phyloP scores from a whole-genome alignment of 1,284 basidiomycete genomes.

The Sanghuangporus baumii region DNA sequence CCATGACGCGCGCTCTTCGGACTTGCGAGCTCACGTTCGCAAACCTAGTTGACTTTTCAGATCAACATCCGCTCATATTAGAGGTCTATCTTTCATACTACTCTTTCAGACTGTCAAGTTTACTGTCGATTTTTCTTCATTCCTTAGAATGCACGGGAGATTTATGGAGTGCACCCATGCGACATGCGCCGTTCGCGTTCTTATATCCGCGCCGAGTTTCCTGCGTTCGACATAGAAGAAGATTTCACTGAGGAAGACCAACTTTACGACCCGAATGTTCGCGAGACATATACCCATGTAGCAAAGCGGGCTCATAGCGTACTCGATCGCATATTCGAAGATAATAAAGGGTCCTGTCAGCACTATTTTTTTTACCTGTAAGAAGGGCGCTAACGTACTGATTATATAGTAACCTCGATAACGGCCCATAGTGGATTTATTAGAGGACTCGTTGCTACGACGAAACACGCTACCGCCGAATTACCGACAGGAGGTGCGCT shows the following conservation, averaged over 20 bases:
- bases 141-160: conserved; percentile 57
- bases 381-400: not conserved
- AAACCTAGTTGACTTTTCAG: conserved; percentile 29
- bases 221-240: conserved; percentile 56
- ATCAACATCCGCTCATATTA: conserved; percentile 24
- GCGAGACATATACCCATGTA: conserved; percentile 59
- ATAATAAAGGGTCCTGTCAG: conserved; percentile 47
- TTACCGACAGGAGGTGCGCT: conserved; percentile 57
- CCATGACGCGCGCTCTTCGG: conserved; percentile 65
- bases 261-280: conserved; percentile 58
- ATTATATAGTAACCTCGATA: conserved; percentile 49
- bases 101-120: not conserved
- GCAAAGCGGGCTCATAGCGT: conserved; percentile 48
- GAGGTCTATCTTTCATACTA: conserved; percentile 23
- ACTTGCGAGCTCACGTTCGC: conserved; percentile 66
- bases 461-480: conserved; percentile 37
- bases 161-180: conserved; percentile 68
- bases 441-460: conserved; percentile 41
- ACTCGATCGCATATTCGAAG: conserved; percentile 58
- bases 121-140: not conserved
- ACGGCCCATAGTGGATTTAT: conserved; percentile 62
- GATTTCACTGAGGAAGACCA: conserved; percentile 70
- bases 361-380: conserved; percentile 15
- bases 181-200: conserved; percentile 57
- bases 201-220: conserved; percentile 52